Evolutionary conservation across 23 red algal genomes (phyloP).

Genomic region (Gracilaria gracilis): DNA sequence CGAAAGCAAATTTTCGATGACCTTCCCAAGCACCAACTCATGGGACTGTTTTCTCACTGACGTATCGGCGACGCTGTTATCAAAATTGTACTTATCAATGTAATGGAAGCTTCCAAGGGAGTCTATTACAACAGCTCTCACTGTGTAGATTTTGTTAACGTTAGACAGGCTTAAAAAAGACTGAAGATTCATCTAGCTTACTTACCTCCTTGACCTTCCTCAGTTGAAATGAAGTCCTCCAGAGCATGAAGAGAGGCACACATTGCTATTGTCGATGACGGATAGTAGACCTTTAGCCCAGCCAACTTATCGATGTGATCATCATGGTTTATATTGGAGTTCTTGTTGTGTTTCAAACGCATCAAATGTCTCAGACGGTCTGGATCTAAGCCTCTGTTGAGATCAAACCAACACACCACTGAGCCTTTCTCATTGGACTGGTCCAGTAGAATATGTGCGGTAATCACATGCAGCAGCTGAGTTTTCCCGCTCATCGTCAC

Average conservation of each 20-base stretch:
- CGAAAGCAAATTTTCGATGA: constrained; percentile 18
- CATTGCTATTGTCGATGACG: constrained; percentile 24
- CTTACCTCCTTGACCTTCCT: constrained; percentile 38
- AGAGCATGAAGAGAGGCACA: constrained; percentile 39
- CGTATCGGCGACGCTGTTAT: background rate
- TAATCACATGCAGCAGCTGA: constrained; percentile 46
- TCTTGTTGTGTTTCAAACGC: background rate
- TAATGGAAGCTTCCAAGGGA: constrained; percentile 68
- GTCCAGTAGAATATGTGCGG: constrained; percentile 41
- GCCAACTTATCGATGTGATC: background rate
- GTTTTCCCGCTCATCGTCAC: constrained; percentile 48
- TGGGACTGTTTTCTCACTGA: background rate
- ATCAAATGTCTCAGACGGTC: constrained; percentile 32
- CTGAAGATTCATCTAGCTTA: background rate
- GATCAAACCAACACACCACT: constrained; percentile 60
- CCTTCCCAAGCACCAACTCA: constrained; percentile 50
- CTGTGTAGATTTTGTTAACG: background rate
- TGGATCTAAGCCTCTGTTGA: constrained; percentile 43
- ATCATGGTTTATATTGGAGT: background rate
- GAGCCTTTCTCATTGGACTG: background rate
- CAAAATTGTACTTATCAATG: constrained; percentile 43
- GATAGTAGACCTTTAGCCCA: constrained; percentile 30
- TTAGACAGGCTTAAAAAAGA: background rate
- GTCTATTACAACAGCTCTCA: constrained; percentile 59
- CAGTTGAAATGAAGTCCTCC: background rate